Evolutionary conservation across 805 yeast species (phyloP).

Genomic region (Millerago galiae): DNA sequence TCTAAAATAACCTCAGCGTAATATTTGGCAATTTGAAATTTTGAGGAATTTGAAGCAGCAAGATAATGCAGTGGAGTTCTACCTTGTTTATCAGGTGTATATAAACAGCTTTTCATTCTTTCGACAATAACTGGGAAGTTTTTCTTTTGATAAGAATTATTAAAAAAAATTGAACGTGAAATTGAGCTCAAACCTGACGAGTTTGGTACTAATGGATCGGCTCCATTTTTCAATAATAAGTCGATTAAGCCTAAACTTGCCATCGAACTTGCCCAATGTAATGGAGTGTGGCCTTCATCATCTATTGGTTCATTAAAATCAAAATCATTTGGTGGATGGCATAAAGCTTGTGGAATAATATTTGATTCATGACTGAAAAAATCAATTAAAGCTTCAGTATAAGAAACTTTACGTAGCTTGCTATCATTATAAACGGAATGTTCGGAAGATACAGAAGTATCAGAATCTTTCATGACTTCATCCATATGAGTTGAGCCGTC

Average conservation of each 20-base stretch:
- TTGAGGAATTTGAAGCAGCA: conserved; percentile 43
- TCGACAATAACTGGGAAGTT: conserved; percentile 54
- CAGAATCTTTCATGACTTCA: conserved; percentile 31
- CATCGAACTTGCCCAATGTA: conserved; percentile 85
- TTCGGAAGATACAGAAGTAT: conserved; percentile 35
- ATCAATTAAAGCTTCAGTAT: conserved; percentile 37
- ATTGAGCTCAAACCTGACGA: conserved; percentile 62
- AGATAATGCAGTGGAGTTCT: conserved; percentile 71
- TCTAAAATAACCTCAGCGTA: conserved; percentile 47
- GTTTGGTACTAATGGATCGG: conserved; percentile 49
- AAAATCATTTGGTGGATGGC: conserved; percentile 57
- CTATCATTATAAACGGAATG: conserved; percentile 19
- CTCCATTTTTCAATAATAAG: conserved; percentile 50
- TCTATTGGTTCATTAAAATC: conserved; percentile 66
- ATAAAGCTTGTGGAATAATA: conserved; percentile 28
- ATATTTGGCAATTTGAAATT: conserved; percentile 45
- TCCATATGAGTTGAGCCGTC: conserved; percentile 26
- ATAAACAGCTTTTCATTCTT: conserved; percentile 57
- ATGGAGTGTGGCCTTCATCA: conserved; percentile 72
- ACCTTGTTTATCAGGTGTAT: conserved; percentile 66
- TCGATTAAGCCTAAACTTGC: conserved; percentile 58
- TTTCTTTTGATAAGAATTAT: conserved; percentile 60
- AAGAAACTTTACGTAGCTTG: conserved; percentile 27
- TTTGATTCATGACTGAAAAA: conserved; percentile 39
- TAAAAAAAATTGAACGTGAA: conserved; percentile 63